Evolutionary conservation across 2,329 filamentous ascomycete species (phyloP), one percentile per base, ranked within the genome.

Genomic region (Didymosphaeria variabile): DNA sequence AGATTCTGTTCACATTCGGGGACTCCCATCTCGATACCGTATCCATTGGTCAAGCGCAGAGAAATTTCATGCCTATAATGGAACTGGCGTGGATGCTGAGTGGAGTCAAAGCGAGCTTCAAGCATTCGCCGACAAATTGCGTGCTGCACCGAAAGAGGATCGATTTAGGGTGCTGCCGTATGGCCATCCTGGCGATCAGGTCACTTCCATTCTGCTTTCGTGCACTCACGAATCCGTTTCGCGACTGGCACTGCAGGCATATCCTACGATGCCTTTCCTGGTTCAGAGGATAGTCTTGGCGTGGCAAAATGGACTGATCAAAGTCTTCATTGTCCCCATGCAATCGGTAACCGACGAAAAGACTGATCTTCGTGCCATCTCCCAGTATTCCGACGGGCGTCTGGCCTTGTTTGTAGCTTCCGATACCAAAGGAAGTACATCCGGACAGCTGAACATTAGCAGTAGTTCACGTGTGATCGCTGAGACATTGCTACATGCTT

Each of bases 51-150:
- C 67, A 5, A 66, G 57, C 12, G 58, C 59, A 5, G 68, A 73
- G 8, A 64, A 75, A 4, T 83, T 79, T 58, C 80, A 82, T 62
- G 80, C 81, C 7, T 82, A 83, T 62, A 79, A 77, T 10, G 79
- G 79, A 2, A 75, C 77, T 5, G 81, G 80, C 66, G 60, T 69
- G 34, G 81, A 85, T 62, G 78, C 78, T 2, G 75, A 83, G 49
- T 83, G 80, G 72, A 85, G 83, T 13, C 83, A 85, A 64, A 81
- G 81, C 57, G 83, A 85, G 60, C 73, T 85, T n/a, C 77, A 82
- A 53, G 79, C 79, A 2, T 79, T 83, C 51, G 81, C 79, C 57
- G 77, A 84, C 45, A 80, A 76, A 38, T 69, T 84, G 9, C 73
- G 73, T 12, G 69, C 77, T n/a, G 74, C 80, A 1, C 76, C 81